Evolutionary conservation across 2,329 filamentous ascomycete genomes (phyloP).

Genomic region (Fusarium pseudograminearum): DNA sequence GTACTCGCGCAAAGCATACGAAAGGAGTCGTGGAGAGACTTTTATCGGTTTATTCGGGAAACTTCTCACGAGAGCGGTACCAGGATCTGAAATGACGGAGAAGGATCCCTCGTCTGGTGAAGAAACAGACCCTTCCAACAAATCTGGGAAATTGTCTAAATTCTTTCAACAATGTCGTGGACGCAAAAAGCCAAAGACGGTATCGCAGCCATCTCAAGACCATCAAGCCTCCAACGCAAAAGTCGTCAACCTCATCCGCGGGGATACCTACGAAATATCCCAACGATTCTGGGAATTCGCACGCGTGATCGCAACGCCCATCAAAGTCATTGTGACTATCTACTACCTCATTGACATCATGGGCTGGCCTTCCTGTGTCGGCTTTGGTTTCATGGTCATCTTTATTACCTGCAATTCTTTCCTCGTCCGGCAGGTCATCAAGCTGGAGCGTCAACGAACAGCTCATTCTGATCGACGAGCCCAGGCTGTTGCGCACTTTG

Average conservation of each 20-base stretch:
- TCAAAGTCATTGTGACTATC: slow-evolving; percentile 78
- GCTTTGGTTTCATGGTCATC: slow-evolving; percentile 74
- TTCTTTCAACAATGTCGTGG: slow-evolving; percentile 41
- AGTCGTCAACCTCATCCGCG: slow-evolving; percentile 87
- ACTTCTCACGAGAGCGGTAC: slow-evolving; percentile 54
- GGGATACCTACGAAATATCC: slow-evolving; percentile 83
- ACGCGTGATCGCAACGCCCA: slow-evolving; percentile 78
- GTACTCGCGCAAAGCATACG: slow-evolving; percentile 87
- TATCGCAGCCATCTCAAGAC: slow-evolving; percentile 46
- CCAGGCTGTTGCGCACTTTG: slow-evolving; percentile 85
- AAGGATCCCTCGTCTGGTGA: slow-evolving; percentile 45
- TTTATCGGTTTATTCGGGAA: slow-evolving; percentile 56
- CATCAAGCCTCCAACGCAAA: slow-evolving; percentile 85
- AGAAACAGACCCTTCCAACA: not conserved
- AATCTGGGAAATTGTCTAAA: slow-evolving; percentile 10
- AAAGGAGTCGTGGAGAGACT: slow-evolving; percentile 81
- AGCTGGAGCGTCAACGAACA: slow-evolving; percentile 77
- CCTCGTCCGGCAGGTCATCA: slow-evolving; percentile 74
- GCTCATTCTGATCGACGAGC: slow-evolving; percentile 81
- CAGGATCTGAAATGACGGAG: slow-evolving; percentile 55
- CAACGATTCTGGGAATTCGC: slow-evolving; percentile 91
- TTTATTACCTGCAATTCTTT: slow-evolving; percentile 77
- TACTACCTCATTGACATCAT: slow-evolving; percentile 77
- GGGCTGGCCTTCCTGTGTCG: slow-evolving; percentile 81
- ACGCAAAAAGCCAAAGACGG: slow-evolving; percentile 20